Conservation (phyloP, 2,329 filamentous ascomycete species). For the Aspergillus piperis region DNA sequence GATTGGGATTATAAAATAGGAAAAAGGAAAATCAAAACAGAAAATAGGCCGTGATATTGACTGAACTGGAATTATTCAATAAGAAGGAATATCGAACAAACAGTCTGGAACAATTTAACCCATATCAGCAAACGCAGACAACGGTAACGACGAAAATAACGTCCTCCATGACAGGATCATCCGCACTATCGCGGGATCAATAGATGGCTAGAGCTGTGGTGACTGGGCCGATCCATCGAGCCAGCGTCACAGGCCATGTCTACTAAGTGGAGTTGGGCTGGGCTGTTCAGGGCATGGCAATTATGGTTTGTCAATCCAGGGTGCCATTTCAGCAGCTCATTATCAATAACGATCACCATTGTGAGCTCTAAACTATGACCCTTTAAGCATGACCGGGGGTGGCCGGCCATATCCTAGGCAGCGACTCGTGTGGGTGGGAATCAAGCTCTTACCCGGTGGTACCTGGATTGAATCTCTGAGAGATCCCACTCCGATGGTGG, state of each 20-base stretch:
- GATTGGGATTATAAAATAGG: neutral
- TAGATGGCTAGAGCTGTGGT: constrained; percentile 12
- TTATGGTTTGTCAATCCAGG: constrained; percentile 7
- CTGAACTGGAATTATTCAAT: neutral
- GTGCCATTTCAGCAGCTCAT: constrained; percentile 9
- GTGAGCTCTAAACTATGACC: constrained; percentile 9
- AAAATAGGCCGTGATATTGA: constrained; percentile 4
- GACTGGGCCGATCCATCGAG: constrained; percentile 12
- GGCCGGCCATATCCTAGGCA: neutral
- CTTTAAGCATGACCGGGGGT: constrained; percentile 3
- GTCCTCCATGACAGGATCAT: neutral
- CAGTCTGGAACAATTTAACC: neutral
- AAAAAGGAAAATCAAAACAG: neutral
- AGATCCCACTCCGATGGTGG: constrained; percentile 18
- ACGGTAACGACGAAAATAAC: neutral
- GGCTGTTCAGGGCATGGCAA: constrained; percentile 15
- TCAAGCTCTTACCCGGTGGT: constrained; percentile 13
- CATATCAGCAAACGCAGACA: neutral
- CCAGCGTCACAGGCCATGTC: constrained; percentile 18
- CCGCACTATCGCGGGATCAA: neutral
- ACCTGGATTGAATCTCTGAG: constrained; percentile 20
- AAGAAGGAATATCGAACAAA: constrained; percentile 1
- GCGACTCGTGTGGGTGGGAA: constrained; percentile 18
- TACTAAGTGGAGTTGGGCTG: constrained; percentile 16
- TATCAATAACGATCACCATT: constrained; percentile 1